These are phyloP conservation scores for Paramecium pentaurelia DNA, from an alignment of 73 alveolate genomes.

Conservation along the genomic window DNA sequence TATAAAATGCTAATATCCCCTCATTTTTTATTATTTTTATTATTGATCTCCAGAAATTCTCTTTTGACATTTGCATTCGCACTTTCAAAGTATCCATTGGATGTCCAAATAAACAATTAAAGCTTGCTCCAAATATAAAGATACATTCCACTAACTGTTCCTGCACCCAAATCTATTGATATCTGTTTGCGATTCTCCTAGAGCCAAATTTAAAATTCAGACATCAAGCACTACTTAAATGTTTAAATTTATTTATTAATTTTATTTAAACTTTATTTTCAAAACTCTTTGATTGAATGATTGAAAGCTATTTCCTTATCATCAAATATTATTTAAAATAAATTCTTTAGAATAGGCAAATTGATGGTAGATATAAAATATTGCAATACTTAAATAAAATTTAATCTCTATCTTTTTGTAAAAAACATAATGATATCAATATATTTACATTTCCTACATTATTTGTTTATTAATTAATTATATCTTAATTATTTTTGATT, in stretches of 20 bases:
- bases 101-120: slow-evolving; percentile 50
- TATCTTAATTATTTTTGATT: too few relatives aligned
- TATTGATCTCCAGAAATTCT: not conserved
- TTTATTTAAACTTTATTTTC: too few relatives aligned
- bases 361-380: too few relatives aligned
- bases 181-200: not conserved
- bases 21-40: slow-evolving; percentile 19
- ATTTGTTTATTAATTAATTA: too few relatives aligned
- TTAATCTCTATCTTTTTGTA: too few relatives aligned
- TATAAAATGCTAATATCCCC: slow-evolving; percentile 57
- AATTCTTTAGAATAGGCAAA: too few relatives aligned
- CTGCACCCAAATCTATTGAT: slow-evolving; percentile 44
- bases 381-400: too few relatives aligned
- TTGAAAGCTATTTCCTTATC: not conserved
- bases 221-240: not conserved
- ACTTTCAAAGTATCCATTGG: slow-evolving; percentile 59
- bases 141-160: slow-evolving; percentile 50
- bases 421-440: too few relatives aligned
- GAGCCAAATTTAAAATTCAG: not conserved
- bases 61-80: slow-evolving; percentile 53
- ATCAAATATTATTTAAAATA: too few relatives aligned
- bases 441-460: too few relatives aligned
- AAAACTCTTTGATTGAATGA: too few relatives aligned
- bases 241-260: not conserved
- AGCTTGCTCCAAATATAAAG: not conserved